phyloP scores from a whole-genome alignment of 306 rosid genomes.

The Vigna nakashimae region DNA sequence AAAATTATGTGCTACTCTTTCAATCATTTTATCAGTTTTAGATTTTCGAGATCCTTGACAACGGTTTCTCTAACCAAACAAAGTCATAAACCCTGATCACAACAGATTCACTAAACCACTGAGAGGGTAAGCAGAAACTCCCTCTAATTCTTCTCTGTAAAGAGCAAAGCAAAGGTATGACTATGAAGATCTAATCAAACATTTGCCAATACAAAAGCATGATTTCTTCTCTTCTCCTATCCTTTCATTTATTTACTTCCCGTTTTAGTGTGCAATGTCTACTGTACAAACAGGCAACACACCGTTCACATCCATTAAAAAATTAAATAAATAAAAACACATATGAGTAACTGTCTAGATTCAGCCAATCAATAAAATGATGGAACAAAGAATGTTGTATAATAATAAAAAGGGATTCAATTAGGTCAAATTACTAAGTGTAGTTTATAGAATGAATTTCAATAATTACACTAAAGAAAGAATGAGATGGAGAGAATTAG shows the following conservation, averaged over 20 bases:
- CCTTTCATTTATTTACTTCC: neutral
- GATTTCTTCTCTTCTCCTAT: neutral
- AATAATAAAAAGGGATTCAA: neutral
- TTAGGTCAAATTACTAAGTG: conserved; percentile 1
- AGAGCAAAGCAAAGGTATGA: neutral
- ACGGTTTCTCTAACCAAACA: neutral
- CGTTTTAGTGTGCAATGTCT: neutral
- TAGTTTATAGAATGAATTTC: too few relatives aligned
- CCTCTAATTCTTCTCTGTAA: neutral
- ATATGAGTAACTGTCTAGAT: neutral
- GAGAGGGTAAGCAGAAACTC: conserved; percentile 8
- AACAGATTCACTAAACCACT: neutral
- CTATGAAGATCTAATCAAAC: neutral
- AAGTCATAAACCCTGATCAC: neutral
- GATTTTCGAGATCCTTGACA: neutral
- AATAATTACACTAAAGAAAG: neutral
- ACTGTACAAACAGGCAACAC: neutral
- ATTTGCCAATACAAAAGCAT: neutral
- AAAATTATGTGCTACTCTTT: neutral
- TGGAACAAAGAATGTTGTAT: neutral
- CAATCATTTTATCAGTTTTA: conserved; percentile 16
- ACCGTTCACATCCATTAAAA: neutral
- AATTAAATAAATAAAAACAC: neutral
- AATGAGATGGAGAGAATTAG: neutral
- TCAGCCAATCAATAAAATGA: neutral